Conservation (phyloP, 2,329 filamentous ascomycete genomes). For the Sarocladium brachiariae region DNA sequence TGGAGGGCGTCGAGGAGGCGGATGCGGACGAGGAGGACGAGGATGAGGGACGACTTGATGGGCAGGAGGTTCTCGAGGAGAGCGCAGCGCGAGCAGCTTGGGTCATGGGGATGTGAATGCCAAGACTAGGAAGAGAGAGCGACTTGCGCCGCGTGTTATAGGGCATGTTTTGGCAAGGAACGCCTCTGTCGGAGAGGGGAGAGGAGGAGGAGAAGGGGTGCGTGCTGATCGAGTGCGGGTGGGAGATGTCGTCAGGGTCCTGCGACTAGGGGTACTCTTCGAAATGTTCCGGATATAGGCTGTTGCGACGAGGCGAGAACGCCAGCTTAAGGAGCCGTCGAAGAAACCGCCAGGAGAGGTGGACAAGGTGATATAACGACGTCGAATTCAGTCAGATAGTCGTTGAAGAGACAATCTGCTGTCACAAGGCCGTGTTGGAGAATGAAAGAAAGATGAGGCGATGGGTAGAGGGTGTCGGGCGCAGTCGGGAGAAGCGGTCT, state of each 20-base stretch:
- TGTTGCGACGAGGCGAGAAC: constrained; percentile 10
- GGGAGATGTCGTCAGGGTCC: constrained; percentile 9
- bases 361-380: constrained; percentile 12
- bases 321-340: not conserved
- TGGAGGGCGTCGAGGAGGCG: constrained; percentile 23
- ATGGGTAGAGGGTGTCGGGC: constrained; percentile 5
- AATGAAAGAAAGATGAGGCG: not conserved
- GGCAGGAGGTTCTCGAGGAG: constrained; percentile 37
- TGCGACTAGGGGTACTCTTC: not conserved
- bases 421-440: not conserved
- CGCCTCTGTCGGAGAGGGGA: constrained; percentile 2
- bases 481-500: constrained; percentile 9
- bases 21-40: constrained; percentile 23
- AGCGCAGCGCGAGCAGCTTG: constrained; percentile 52
- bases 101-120: constrained; percentile 75
- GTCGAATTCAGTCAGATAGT: not conserved
- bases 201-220: constrained; percentile 1
- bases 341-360: not conserved
- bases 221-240: constrained; percentile 3
- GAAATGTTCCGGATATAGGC: not conserved
- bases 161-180: constrained; percentile 52
- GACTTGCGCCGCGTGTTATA: constrained; percentile 98
- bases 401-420: not conserved
- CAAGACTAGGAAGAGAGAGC: constrained; percentile 83
- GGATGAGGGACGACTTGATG: constrained; percentile 24